Evolutionary conservation across 2,329 filamentous ascomycete species (phyloP).

Genomic region (Xylariaceae sp.): DNA sequence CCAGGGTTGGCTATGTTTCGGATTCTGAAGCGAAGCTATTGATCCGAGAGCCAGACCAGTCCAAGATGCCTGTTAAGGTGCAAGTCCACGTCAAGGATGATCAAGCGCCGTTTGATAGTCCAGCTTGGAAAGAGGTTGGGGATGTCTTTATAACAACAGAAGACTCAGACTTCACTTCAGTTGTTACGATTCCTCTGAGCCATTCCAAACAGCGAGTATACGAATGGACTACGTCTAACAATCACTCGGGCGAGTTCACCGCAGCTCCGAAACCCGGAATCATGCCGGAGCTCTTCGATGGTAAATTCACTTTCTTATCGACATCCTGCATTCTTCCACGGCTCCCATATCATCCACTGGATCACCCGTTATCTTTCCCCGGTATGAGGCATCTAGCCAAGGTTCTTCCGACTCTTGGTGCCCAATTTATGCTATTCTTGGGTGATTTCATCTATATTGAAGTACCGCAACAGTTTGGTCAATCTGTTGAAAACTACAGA

Average conservation of each 20-base stretch:
- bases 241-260: conserved; percentile 75
- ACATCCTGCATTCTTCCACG: conserved; percentile 90
- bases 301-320: conserved; percentile 82
- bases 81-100: conserved; percentile 56
- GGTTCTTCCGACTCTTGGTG: conserved; percentile 64
- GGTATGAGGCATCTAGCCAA: conserved; percentile 72
- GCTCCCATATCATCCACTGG: conserved; percentile 81
- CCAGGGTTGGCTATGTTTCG: conserved; percentile 81
- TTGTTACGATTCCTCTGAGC: conserved; percentile 58
- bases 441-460: conserved; percentile 90
- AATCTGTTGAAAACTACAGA: conserved; percentile 68
- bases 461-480: conserved; percentile 75
- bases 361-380: conserved; percentile 75
- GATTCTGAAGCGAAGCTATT: conserved; percentile 73
- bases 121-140: conserved; percentile 63
- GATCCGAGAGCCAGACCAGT: conserved; percentile 73
- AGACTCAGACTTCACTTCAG: conserved; percentile 75
- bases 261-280: conserved; percentile 68
- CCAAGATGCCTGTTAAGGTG: conserved; percentile 69
- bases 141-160: conserved; percentile 62
- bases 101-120: conserved; percentile 47
- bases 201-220: conserved; percentile 69
- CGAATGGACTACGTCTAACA: conserved; percentile 80
- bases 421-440: conserved; percentile 76
- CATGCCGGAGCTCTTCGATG: conserved; percentile 53